A percentile compares a stretch with the other conserved stretches of the same genome.
Conservation (phyloP, 805 yeast species). For the Kodamaea lidongshanica region DNA sequence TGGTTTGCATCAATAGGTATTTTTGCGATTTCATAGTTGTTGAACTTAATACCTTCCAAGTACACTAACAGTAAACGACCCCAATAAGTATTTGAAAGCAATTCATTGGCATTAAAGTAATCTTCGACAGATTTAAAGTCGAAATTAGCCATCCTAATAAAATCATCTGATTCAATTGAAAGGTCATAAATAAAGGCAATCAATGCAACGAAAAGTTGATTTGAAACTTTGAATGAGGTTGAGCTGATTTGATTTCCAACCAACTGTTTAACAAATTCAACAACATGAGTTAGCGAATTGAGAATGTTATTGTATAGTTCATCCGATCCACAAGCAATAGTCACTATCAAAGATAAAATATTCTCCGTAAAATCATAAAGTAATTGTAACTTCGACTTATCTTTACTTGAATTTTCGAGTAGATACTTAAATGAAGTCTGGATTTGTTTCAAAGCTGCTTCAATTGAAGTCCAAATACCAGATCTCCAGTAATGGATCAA, state of each 20-base stretch:
- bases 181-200: constrained; percentile 57
- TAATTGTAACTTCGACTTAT: constrained; percentile 41
- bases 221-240: constrained; percentile 28
- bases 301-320: constrained; percentile 44
- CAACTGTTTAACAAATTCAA: constrained; percentile 32
- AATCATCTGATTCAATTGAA: constrained; percentile 52
- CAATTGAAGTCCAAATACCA: constrained; percentile 63
- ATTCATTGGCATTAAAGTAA: constrained; percentile 14
- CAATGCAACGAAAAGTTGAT: constrained; percentile 44
- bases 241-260: constrained; percentile 26
- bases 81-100: constrained; percentile 4
- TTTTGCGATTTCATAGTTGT: constrained; percentile 27
- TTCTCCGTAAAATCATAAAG: constrained; percentile 69
- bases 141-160: constrained; percentile 31
- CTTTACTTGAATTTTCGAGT: constrained; percentile 20
- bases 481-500: constrained; percentile 71
- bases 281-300: constrained; percentile 33
- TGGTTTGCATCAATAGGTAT: constrained; percentile 5
- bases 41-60: constrained; percentile 39
- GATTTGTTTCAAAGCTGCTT: constrained; percentile 46
- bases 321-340: constrained; percentile 58
- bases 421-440: constrained; percentile 42
- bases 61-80: constrained; percentile 16
- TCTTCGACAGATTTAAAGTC: constrained; percentile 14
- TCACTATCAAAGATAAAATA: constrained; percentile 59